Evolutionary conservation across 2,329 filamentous ascomycete species (phyloP).

Genomic region (Parascedosporium putredinis): DNA sequence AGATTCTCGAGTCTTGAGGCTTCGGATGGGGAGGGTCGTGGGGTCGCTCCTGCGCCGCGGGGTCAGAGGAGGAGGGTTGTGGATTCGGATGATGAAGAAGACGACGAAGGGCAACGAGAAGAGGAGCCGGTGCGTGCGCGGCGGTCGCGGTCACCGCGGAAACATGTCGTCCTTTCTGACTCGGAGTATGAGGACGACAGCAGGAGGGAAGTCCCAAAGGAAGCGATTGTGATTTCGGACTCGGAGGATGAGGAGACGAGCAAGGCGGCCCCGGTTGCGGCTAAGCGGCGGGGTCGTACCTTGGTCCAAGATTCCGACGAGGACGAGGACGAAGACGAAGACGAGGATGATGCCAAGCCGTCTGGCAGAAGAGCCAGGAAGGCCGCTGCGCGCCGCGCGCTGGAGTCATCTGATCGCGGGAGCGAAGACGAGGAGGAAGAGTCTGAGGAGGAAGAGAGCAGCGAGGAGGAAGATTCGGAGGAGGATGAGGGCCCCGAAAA

Average conservation of each 20-base stretch:
- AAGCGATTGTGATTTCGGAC: neutral
- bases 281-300: neutral
- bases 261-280: neutral
- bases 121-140: neutral
- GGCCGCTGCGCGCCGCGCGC: too few species aligned
- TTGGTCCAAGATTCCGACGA: too few species aligned
- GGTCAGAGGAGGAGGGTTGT: neutral
- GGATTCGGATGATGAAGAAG: neutral
- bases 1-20: neutral
- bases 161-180: neutral
- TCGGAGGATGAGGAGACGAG: neutral
- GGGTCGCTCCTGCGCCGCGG: neutral
- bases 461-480: neutral
- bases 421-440: neutral
- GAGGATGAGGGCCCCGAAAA: neutral
- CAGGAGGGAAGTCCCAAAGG: neutral
- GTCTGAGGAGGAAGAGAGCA: neutral
- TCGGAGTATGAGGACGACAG: neutral
- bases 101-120: neutral
- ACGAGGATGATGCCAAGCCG: neutral
- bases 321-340: neutral
- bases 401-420: too few species aligned
- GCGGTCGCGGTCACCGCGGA: neutral
- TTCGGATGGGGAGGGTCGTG: neutral
- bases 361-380: too few species aligned